Evolutionary conservation across 2,329 filamentous ascomycete genomes (phyloP).

Genomic region (Xylaria arbuscula): DNA sequence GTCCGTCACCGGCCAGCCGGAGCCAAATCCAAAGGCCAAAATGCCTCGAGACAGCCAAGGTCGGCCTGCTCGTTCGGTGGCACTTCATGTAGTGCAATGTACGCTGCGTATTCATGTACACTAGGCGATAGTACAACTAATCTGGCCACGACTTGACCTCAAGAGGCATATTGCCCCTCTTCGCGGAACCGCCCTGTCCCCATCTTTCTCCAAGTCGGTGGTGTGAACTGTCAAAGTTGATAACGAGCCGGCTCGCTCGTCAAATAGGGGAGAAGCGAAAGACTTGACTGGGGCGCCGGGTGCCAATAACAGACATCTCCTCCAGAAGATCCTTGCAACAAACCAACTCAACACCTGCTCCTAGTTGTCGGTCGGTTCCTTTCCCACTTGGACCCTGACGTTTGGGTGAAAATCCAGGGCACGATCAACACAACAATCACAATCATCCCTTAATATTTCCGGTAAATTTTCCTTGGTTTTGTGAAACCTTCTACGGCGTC

Average conservation of each 20-base stretch:
- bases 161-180: slow-evolving; percentile 14
- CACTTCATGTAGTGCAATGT: neutral
- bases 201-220: slow-evolving; percentile 26
- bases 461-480: slow-evolving; percentile 19
- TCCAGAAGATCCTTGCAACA: slow-evolving; percentile 34
- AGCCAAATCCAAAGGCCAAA: slow-evolving; percentile 4
- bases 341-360: slow-evolving; percentile 27
- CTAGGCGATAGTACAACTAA: neutral
- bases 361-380: slow-evolving; percentile 22
- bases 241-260: slow-evolving; percentile 30
- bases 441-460: slow-evolving; percentile 28
- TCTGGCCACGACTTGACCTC: slow-evolving; percentile 19
- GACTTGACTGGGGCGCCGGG: slow-evolving; percentile 32
- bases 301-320: slow-evolving; percentile 28
- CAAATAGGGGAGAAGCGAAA: slow-evolving; percentile 34
- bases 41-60: slow-evolving; percentile 25
- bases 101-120: neutral
- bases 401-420: slow-evolving; percentile 23
- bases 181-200: slow-evolving; percentile 17
- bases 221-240: slow-evolving; percentile 31
- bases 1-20: slow-evolving; percentile 31
- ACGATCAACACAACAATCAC: slow-evolving; percentile 33
- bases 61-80: neutral
- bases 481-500: slow-evolving; percentile 7
- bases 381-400: slow-evolving; percentile 21